phyloP scores from a whole-genome alignment of 1,284 basidiomycete genomes.

The Sphaerobolus stellatus region DNA sequence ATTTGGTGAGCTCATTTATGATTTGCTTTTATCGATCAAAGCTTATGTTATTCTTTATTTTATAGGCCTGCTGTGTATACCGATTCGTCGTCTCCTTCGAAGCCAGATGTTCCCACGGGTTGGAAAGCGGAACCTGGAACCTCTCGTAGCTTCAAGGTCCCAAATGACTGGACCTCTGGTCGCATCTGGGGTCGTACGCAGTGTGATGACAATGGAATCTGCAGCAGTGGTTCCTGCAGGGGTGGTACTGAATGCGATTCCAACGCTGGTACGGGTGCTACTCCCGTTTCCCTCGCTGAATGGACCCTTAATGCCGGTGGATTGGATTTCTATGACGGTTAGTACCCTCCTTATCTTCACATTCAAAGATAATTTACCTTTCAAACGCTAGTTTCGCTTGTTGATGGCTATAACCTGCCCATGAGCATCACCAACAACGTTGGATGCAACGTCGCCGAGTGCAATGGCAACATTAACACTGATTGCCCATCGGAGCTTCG shows the following conservation, averaged over 20 bases:
- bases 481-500: slow-evolving; percentile 42
- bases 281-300: slow-evolving; percentile 60
- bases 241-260: slow-evolving; percentile 55
- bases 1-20: slow-evolving; percentile 19
- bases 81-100: slow-evolving; percentile 1
- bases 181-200: slow-evolving; percentile 35
- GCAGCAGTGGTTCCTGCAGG: neutral
- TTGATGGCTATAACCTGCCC: slow-evolving; percentile 57
- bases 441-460: slow-evolving; percentile 50
- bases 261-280: slow-evolving; percentile 52
- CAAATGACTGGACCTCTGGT: slow-evolving; percentile 39
- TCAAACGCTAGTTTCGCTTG: neutral
- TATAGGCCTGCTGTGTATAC: neutral
- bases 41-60: neutral
- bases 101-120: slow-evolving; percentile 30
- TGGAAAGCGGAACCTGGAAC: slow-evolving; percentile 34
- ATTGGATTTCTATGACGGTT: slow-evolving; percentile 50
- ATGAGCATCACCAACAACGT: slow-evolving; percentile 51
- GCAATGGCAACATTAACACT: slow-evolving; percentile 23
- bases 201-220: slow-evolving; percentile 5
- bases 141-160: slow-evolving; percentile 33
- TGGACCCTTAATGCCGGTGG: slow-evolving; percentile 47
- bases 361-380: too few species aligned
- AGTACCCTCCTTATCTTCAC: slow-evolving; percentile 12
- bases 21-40: slow-evolving; percentile 18